A percentile compares a stretch with the other conserved stretches of the same genome.
phyloP scores from a whole-genome alignment of 345 rosid genomes.

The Linum lewisii region DNA sequence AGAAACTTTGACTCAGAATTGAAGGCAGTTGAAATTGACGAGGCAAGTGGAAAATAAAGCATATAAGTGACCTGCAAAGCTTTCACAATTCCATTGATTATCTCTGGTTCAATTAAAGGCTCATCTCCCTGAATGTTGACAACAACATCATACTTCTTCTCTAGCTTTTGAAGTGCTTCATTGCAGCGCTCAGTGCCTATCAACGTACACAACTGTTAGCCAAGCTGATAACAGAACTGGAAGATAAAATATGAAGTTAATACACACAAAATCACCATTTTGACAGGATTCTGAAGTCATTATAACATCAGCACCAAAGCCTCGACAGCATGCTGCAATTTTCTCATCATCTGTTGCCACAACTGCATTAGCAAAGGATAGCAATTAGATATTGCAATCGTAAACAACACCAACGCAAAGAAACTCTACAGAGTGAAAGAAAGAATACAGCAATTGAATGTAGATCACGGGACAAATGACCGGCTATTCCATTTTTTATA shows the following conservation, averaged over 20 bases:
- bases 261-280: constrained; percentile 45
- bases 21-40: not conserved
- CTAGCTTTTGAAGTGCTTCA: constrained; percentile 82
- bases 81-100: constrained; percentile 84
- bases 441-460: no score
- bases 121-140: constrained; percentile 97
- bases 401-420: not conserved
- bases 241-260: not conserved
- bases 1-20: not conserved
- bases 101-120: constrained; percentile 92
- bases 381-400: not conserved
- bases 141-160: constrained; percentile 76
- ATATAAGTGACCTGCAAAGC: constrained; percentile 61
- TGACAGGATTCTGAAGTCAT: constrained; percentile 92
- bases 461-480: no score
- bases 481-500: no score
- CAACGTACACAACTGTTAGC: not conserved
- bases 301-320: constrained; percentile 88
- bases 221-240: not conserved
- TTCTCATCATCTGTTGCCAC: constrained; percentile 90
- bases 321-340: constrained; percentile 90
- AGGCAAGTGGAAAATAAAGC: not conserved
- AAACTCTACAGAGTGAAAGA: not conserved
- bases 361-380: constrained; percentile 33
- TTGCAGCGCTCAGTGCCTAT: constrained; percentile 80